Base-by-base conservation (phyloP, 1,139 yeast species). In the Zygosaccharomyces pseudobailii region DNA sequence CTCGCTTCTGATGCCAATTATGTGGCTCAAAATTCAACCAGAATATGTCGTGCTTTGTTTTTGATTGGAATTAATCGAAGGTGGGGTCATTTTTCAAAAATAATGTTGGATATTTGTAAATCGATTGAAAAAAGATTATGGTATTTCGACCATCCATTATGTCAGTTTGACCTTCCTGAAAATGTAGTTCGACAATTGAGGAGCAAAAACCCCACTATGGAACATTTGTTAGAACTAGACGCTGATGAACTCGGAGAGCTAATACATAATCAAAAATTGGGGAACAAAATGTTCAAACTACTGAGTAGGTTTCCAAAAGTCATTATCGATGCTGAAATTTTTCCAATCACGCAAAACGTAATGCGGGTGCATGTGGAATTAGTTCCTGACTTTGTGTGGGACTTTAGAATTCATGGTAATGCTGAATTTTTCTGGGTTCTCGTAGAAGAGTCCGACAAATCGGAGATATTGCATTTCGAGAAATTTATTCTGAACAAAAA, bases 11-110 rank as follows among this genome's bases (percentile, higher is more conserved):
- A 94, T 66, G 76, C 89, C 36, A 86, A 87, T 52, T 94, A 92
- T 64, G 95, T 94, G 49, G 97, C 97, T 1, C 98, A 94, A 61
- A 94, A 94, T 58, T 78, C 97, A 2, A 89, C 92, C 0, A 81
- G 99, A 71, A 92, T 94, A 31, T 80, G 95, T 57, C 77, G 98
- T 23, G 97, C 98, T 0, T 71, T 94, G 42, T 89, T 94, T 58
- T 70, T 90, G 50, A 80, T 94, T 53, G 94, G 96, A 34, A 72
- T 90, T 40, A 86, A 87, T 61, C 75, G 97, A 56, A 74, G 94
- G 54, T 92, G 97, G 97, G 97, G 97, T 3, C 67, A 72, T 7
- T 81, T 89, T 55, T 78, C 92, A 56, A 79, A 80, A 51, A 78
- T 85, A 27, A 77, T 89, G 78, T 70, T 90, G 34, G 76, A 86